Percentiles rank a stretch among this genome's conserved stretches.
These are phyloP conservation scores for Curvularia eragrostidis DNA, from an alignment of 2,329 filamentous ascomycete species.

Conservation along the genomic window DNA sequence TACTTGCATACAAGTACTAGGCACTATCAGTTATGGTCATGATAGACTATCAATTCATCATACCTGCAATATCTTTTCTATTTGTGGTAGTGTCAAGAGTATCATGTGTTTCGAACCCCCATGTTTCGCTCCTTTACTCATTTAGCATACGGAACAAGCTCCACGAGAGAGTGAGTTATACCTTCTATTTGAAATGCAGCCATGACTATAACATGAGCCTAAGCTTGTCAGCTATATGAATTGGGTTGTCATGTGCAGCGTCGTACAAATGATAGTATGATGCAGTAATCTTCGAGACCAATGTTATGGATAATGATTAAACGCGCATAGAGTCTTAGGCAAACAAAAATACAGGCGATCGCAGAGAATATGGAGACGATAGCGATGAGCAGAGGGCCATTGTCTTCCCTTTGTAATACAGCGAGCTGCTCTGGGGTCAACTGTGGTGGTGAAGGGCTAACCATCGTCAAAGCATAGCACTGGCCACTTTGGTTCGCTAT, in stretches of 20 bases:
- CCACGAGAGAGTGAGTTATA: neutral
- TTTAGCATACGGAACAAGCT: neutral
- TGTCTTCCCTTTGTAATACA: neutral
- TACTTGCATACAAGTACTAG: neutral
- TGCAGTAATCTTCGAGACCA: neutral
- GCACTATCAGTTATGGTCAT: neutral
- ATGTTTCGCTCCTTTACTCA: neutral
- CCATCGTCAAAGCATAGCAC: neutral
- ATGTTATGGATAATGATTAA: neutral
- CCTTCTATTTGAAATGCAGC: constrained; percentile 1
- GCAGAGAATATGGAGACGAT: neutral
- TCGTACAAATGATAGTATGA: neutral
- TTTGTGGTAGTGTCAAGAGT: neutral
- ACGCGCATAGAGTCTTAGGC: neutral
- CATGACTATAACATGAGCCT: neutral
- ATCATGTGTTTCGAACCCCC: neutral
- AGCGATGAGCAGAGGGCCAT: neutral
- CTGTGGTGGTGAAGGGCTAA: neutral
- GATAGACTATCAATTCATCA: neutral
- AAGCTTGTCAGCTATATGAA: neutral
- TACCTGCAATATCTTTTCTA: neutral
- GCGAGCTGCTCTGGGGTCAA: neutral
- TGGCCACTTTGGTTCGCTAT: neutral
- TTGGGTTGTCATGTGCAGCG: neutral
- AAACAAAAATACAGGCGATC: neutral